Evolutionary conservation across 208 protist genomes (phyloP).

Genomic region (Acanthamoeba healyi): DNA sequence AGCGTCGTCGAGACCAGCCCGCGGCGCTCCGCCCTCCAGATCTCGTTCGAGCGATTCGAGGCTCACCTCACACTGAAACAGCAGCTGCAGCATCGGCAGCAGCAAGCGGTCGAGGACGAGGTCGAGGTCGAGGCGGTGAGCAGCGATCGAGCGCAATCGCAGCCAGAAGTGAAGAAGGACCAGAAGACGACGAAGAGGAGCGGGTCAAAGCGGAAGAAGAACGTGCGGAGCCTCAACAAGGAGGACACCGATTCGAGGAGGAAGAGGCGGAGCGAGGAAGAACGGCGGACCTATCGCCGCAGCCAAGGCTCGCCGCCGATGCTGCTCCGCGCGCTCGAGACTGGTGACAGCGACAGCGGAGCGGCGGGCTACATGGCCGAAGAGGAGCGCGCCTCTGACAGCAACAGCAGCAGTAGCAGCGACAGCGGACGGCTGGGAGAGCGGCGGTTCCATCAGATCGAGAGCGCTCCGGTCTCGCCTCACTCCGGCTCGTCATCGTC

Average conservation of each 20-base stretch:
- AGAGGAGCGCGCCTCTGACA: background rate
- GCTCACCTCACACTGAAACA: background rate
- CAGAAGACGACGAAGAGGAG: background rate
- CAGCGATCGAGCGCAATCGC: no score
- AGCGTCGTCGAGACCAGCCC: background rate
- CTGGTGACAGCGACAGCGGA: background rate
- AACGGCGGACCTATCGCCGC: background rate
- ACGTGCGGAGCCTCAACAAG: conserved; percentile 26
- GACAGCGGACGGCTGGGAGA: background rate
- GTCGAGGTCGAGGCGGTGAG: background rate
- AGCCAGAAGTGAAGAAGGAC: no score
- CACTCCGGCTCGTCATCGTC: background rate
- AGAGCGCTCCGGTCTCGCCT: conserved; percentile 10
- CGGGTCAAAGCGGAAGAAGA: conserved; percentile 24
- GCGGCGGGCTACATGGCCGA: background rate
- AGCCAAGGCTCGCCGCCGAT: conserved; percentile 11
- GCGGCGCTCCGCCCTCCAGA: background rate
- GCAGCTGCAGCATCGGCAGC: background rate
- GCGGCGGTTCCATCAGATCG: no score
- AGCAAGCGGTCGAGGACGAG: background rate
- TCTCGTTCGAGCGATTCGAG: conserved; percentile 12
- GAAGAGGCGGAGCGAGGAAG: background rate
- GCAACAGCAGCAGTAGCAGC: background rate
- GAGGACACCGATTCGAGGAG: background rate
- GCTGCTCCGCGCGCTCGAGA: background rate